Base-by-base conservation (phyloP, 176 grass and related monocot species). In the Lolium multiflorum region DNA sequence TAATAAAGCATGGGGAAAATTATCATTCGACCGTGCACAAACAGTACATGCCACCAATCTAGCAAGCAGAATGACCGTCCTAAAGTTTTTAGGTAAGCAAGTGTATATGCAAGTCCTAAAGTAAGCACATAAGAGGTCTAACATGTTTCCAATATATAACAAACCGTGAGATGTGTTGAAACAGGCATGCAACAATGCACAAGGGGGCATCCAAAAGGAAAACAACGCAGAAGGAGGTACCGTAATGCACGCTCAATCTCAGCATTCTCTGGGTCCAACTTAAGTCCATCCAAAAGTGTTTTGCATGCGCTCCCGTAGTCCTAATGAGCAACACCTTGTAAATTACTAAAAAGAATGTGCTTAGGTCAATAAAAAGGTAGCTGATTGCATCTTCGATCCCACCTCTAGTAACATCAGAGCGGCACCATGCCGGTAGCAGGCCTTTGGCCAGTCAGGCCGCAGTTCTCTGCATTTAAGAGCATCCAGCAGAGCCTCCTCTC, bases 361-460 rank as follows among this genome's bases (percentile, higher is more conserved):
- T 48, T 48, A 8, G n/a, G n/a, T 73, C 2, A 73, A 48, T 24
- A 24, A 3, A 38, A 25, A 47, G 22, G 62, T 47, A 47, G 70
- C 11, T 18, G 6, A 47, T n/a, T 3, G n/a, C 20, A 22, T 48
- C 41, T 13, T 73, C 11, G 0, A 21, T 46, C 39, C 41, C 70
- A 73, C 70, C 70, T 73, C 46, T 11, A 73, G 43, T 73, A 41
- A 73, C 70, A 73, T 6, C 41, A 73, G n/a, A 48, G 70, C 70
- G 6, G 70, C 70, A 49, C 70, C 70, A 21, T 73, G 43, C 43
- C 70, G 43, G 70, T 73, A 73, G 70, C n/a, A 49, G n/a, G 14
- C 51, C 51, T 54, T 54, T 17, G 14, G 51, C 51, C 51, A 54
- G 51, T 54, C 51, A 54, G 51, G 51, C 51, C 51, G 51, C 51